phyloP scores from a whole-genome alignment of 2,329 filamentous ascomycete genomes.

The Aspergillus novoparasiticus region DNA sequence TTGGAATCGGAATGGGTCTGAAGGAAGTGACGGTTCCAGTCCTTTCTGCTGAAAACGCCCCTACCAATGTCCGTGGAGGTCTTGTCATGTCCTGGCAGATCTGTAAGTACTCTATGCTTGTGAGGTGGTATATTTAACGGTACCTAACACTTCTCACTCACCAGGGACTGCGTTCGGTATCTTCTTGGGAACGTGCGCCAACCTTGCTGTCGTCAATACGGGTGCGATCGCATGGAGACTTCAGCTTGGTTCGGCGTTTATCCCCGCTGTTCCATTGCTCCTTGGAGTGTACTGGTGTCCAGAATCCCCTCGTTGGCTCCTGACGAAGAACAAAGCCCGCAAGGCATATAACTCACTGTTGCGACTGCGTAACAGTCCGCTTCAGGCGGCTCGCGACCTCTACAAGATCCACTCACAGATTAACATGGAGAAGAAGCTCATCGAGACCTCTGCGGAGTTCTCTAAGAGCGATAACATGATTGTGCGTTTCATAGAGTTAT shows the following conservation, averaged over 20 bases:
- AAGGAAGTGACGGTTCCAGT: constrained; percentile 59
- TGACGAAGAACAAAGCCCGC: constrained; percentile 65
- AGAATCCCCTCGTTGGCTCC: constrained; percentile 67
- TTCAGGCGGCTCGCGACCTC: constrained; percentile 65
- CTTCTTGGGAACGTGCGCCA: constrained; percentile 67
- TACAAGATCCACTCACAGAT: constrained; percentile 62
- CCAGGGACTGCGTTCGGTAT: constrained; percentile 60
- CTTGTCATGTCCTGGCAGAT: constrained; percentile 59
- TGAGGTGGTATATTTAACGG: neutral
- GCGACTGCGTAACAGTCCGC: constrained; percentile 58
- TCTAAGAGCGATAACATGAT: constrained; percentile 58
- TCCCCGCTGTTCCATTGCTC: constrained; percentile 65
- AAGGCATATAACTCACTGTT: constrained; percentile 64
- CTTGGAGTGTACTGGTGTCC: constrained; percentile 63
- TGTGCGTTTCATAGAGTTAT: constrained; percentile 59
- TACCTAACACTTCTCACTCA: neutral
- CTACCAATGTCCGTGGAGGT: constrained; percentile 57
- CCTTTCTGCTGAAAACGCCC: constrained; percentile 59
- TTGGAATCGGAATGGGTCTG: constrained; percentile 64
- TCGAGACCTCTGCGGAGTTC: constrained; percentile 20
- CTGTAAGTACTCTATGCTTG: constrained; percentile 28
- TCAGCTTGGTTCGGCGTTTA: constrained; percentile 65
- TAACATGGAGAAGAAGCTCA: constrained; percentile 45
- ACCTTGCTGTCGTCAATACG: constrained; percentile 63
- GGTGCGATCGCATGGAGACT: constrained; percentile 65